Evolutionary conservation across 2,329 filamentous ascomycete species (phyloP).

Genomic region (Trichoderma koningiopsis): DNA sequence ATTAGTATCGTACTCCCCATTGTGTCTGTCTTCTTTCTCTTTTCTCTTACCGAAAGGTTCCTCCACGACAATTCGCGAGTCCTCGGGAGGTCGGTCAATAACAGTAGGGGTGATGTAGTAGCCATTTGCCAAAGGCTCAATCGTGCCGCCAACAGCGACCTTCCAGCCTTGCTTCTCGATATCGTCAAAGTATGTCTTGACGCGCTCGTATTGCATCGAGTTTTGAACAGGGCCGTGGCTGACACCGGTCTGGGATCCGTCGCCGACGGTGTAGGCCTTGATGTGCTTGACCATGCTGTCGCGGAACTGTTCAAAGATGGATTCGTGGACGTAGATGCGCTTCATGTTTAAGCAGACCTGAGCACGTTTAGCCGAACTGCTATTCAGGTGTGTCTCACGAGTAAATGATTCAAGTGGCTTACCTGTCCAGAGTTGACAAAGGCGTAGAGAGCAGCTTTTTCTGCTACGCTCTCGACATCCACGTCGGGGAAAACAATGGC

Average conservation of each 20-base stretch:
- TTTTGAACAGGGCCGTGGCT: constrained; percentile 60
- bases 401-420: not conserved
- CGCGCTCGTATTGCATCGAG: constrained; percentile 53
- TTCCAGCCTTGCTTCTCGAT: constrained; percentile 37
- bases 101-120: constrained; percentile 83
- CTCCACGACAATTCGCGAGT: constrained; percentile 39
- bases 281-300: constrained; percentile 49
- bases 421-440: constrained; percentile 54
- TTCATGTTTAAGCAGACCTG: constrained; percentile 62
- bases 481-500: constrained; percentile 51
- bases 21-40: no score
- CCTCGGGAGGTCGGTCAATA: constrained; percentile 37
- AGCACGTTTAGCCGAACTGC: not conserved
- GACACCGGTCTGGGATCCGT: constrained; percentile 46
- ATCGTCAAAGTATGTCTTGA: constrained; percentile 36
- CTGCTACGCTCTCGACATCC: constrained; percentile 44
- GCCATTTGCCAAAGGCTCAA: constrained; percentile 61
- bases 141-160: constrained; percentile 40
- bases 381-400: not conserved
- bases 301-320: constrained; percentile 57
- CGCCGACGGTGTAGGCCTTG: constrained; percentile 42
- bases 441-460: constrained; percentile 44
- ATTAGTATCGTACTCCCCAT: not conserved
- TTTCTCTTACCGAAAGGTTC: constrained; percentile 38
- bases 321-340: constrained; percentile 59